A percentile compares a stretch with the other conserved stretches of the same genome.
These are phyloP conservation scores for Phaeomoniella chlamydospora DNA, from an alignment of 2,329 filamentous ascomycete species.

Conservation along the genomic window DNA sequence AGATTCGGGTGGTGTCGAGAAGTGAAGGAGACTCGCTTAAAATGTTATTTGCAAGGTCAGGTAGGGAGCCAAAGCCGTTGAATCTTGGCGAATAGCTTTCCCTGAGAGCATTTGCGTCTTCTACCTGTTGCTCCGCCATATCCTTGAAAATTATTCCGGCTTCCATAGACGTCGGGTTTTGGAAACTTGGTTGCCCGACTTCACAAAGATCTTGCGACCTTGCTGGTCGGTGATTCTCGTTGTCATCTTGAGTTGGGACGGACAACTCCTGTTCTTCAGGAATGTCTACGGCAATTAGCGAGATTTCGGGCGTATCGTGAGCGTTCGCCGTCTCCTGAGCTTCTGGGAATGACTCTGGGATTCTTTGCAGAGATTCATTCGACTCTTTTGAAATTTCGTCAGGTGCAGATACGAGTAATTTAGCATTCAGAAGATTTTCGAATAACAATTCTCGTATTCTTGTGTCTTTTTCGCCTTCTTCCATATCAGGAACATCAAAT, in stretches of 20 bases:
- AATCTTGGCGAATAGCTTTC: conserved; percentile 5
- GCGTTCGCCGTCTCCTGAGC: conserved; percentile 14
- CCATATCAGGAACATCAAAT: conserved; percentile 56
- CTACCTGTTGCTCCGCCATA: neutral
- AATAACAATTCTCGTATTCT: conserved; percentile 46
- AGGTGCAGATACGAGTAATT: conserved; percentile 39
- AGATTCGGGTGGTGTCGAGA: neutral
- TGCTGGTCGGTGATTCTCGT: conserved; percentile 48
- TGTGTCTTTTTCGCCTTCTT: conserved; percentile 38
- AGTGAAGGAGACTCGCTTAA: neutral
- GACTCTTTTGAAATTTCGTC: conserved; percentile 12
- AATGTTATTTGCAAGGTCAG: neutral
- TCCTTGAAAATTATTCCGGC: conserved; percentile 10
- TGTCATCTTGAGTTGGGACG: conserved; percentile 5
- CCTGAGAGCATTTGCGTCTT: neutral
- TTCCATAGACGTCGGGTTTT: conserved; percentile 52
- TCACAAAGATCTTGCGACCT: conserved; percentile 46
- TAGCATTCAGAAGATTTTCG: conserved; percentile 47
- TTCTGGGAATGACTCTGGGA: conserved; percentile 13
- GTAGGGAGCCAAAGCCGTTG: conserved; percentile 3
- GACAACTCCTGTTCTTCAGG: conserved; percentile 14
- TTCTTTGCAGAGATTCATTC: conserved; percentile 21
- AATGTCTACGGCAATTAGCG: conserved; percentile 10
- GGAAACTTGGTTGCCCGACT: conserved; percentile 43
- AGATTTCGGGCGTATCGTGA: neutral